Base-by-base conservation (phyloP, 176 grass and related monocot genomes). In the Tillandsia leiboldiana region DNA sequence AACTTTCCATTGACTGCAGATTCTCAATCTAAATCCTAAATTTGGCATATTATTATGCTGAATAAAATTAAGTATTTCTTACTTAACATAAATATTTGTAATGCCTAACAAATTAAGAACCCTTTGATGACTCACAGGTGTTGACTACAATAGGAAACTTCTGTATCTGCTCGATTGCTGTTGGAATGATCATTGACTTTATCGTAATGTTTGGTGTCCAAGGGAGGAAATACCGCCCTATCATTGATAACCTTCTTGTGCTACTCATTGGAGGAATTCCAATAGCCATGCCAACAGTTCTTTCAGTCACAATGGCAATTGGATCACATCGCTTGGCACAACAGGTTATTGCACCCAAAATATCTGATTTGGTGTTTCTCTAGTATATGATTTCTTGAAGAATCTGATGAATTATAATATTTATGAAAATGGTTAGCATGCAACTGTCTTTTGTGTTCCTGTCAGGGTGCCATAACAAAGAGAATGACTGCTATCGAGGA, bases 301-400 rank as follows among this genome's bases (percentile, higher is more conserved):
- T 90, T 65, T 90, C 87, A 42, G 87, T 91, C n/a, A 91, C 88
- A 18, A 91, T 91, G 88, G 88, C 88, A 50, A 91, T 91, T 81
- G 88, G 88, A 58, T 86, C 88, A 62, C 88, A 83, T 51, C 79
- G 82, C 42, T 65, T 91, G 26, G 75, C 88, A 12, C 80, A 83
- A 13, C 85, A 87, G 85, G 85, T 87, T 72, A 75, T 67, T 20
- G 47, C 42, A 50, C 48, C 23, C 50, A 13, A 53, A 14, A 14
- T 54, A 13, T 11, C 52, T 54, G 52, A 11, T 54, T 33, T 33
- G 2, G 29, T 33, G 4, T 33, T 33, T 3, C 29, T 33, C 29
- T 33, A 33, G 2, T 33, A 33, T 33, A 33, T 33, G 29, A 33
- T 33, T 33, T 33, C 29, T 33, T 33, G 29, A 33, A 33, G 29